Evolutionary conservation across 345 rosid genomes (phyloP), one percentile per base, ranked within the genome.

Genomic region (Cardamine occulta): DNA sequence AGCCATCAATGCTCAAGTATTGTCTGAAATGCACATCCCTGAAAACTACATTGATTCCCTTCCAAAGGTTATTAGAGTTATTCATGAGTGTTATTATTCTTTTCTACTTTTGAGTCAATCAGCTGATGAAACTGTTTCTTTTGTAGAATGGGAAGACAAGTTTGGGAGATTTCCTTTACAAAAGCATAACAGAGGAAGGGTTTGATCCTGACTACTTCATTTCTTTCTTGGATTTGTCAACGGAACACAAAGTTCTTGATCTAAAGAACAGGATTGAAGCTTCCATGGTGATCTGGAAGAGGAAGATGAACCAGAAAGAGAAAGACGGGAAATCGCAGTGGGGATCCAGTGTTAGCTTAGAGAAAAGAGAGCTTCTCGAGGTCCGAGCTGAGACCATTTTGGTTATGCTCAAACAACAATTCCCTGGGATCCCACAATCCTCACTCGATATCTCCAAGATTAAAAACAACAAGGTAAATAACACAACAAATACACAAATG

Each of bases 251-350:
- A 48, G 91, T 94, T 8, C 84, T 94, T 62, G 97, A 94, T 57
- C 86, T 94, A 44, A 94, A 90, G 88, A 84, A 94, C 78, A 86
- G 91, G 80, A 90, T 94, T 14, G 98, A 94, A 83, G 98, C 98
- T 14, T 91, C 98, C 6, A 90, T 92, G 51, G 83, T 92, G 63
- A 94, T 94, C n/a, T 94, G 97, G 99, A 85, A 82, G 72, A 80
- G 96, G 79, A 94, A 94, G 83, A 79, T 94, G 93, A 63, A 80
- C 75, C 89, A 83, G 1, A 79, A 90, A 81, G 97, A 94, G 6
- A 79, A 88, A 81, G 97, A 94, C 21, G 86, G 86, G 12, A 94
- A 86, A 78, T 82, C 98, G 0, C 78, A 96, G 18, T 94, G 99
- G 97, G 87, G 94, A 62, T 88, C 98, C 0, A 84, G 79, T 6